These are phyloP conservation scores for Nymphaea thermarum DNA, from an alignment of 164 flowering plant species.

Conservation along the genomic window DNA sequence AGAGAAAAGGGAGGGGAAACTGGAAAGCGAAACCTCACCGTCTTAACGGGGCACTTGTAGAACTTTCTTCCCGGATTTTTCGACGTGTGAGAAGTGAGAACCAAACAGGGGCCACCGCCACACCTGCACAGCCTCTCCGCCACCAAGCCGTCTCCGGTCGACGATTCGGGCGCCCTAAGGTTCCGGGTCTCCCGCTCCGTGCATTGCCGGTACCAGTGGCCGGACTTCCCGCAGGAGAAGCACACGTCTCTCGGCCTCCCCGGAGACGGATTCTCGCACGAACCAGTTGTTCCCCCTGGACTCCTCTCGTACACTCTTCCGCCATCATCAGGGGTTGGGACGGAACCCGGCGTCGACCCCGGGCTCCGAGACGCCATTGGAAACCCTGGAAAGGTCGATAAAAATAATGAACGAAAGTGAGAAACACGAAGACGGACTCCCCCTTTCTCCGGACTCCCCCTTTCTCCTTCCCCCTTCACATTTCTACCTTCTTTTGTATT, in stretches of 20 bases:
- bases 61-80: constrained; percentile 3
- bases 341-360: background rate
- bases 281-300: background rate
- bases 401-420: no score
- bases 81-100: background rate
- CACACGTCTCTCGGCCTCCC: background rate
- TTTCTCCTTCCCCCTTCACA: no score
- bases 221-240: background rate
- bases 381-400: background rate
- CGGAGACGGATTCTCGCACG: background rate
- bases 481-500: no score
- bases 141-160: background rate
- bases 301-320: background rate
- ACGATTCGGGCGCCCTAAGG: background rate
- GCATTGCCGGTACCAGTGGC: constrained; percentile 3
- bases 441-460: no score
- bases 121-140: constrained; percentile 1
- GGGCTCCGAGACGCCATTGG: background rate
- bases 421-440: no score
- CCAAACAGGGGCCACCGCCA: background rate
- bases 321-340: background rate
- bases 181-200: background rate
- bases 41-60: constrained; percentile 1
- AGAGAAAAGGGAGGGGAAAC: background rate
- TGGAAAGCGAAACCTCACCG: background rate